Conservation (phyloP, 306 rosid genomes). For the Ormosia emarginata region DNA sequence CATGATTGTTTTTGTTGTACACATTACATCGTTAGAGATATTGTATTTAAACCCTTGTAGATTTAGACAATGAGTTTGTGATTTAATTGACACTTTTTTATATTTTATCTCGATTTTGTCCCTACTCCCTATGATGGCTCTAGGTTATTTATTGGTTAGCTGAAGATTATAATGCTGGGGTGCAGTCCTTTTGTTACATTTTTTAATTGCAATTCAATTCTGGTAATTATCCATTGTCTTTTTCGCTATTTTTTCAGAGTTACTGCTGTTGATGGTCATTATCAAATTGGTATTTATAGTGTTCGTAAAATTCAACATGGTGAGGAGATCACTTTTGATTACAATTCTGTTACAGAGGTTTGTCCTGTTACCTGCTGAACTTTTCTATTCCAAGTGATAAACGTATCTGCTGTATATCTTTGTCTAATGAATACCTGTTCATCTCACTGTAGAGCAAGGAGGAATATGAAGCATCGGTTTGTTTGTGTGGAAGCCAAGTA, state of each 20-base stretch:
- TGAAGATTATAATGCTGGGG: background rate
- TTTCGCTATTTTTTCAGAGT: constrained; percentile 51
- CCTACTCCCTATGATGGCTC: background rate
- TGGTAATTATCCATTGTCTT: background rate
- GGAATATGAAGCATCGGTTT: constrained; percentile 96
- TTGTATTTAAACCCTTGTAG: background rate
- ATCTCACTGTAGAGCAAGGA: constrained; percentile 79
- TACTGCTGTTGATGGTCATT: constrained; percentile 94
- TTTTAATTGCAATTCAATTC: background rate
- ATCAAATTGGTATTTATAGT: constrained; percentile 94
- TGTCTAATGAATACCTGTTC: constrained; percentile 24
- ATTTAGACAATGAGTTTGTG: background rate
- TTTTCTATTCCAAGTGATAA: background rate
- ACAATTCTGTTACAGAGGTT: constrained; percentile 99
- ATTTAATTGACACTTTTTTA: background rate
- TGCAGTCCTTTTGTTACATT: background rate
- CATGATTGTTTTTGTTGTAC: background rate
- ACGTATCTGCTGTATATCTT: background rate
- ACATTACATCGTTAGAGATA: background rate
- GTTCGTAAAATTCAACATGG: constrained; percentile 78
- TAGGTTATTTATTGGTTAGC: constrained; percentile 11
- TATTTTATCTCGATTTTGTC: background rate
- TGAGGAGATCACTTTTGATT: constrained; percentile 97
- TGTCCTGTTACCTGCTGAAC: constrained; percentile 29
- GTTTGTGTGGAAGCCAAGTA: constrained; percentile 99